phyloP scores from a whole-genome alignment of 2,329 filamentous ascomycete species.

The Arthroderma sp. region DNA sequence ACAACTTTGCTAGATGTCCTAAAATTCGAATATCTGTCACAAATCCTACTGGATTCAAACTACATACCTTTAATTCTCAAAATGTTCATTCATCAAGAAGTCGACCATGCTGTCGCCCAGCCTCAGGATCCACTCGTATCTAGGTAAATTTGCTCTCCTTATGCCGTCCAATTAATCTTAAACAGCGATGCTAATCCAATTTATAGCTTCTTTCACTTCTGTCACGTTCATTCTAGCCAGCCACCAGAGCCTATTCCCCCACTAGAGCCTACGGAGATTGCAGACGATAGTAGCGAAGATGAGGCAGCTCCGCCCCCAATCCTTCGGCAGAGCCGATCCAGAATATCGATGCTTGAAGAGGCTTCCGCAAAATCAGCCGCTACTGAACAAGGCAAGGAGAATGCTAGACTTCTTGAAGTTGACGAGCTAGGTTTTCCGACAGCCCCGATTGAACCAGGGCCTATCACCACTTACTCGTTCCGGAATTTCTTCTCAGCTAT shows the following conservation, averaged over 20 bases:
- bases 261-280: conserved; percentile 24
- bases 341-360: conserved; percentile 20
- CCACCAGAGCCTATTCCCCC: conserved; percentile 27
- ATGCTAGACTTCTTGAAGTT: conserved; percentile 42
- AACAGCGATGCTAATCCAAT: conserved; percentile 13
- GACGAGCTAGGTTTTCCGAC: conserved; percentile 78
- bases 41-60: conserved; percentile 85
- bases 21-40: conserved; percentile 91
- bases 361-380: conserved; percentile 16
- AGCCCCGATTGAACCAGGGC: conserved; percentile 52
- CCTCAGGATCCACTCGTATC: conserved; percentile 71
- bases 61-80: conserved; percentile 88
- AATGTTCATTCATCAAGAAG: conserved; percentile 85
- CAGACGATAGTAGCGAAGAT: conserved; percentile 38
- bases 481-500: conserved; percentile 93
- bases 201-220: conserved; percentile 78
- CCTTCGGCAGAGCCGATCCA: conserved; percentile 44
- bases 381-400: conserved; percentile 11
- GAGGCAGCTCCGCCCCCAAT: conserved; percentile 81
- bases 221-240: conserved; percentile 59
- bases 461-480: conserved; percentile 76
- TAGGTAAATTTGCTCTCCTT: conserved; percentile 43
- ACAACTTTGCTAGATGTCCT: conserved; percentile 54
- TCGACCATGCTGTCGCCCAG: conserved; percentile 79
- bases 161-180: neutral